Conservation (phyloP, 129 eudicot genomes). For the Ambrosia artemisiifolia region DNA sequence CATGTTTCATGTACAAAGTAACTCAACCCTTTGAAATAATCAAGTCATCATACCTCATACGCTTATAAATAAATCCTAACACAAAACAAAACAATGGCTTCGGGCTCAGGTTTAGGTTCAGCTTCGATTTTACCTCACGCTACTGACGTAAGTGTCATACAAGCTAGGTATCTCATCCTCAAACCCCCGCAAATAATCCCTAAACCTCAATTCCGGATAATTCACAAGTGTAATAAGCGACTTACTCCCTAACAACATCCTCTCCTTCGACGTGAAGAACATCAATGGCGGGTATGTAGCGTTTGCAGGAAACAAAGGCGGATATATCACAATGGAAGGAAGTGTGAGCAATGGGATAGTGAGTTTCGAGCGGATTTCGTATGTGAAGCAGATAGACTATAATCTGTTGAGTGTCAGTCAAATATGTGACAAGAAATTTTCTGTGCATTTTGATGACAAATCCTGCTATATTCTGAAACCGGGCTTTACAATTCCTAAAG, state of each 20-base stretch:
- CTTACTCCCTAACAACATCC: slow-evolving; percentile 15
- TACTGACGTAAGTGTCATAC: slow-evolving; percentile 25
- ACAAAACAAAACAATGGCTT: not conserved
- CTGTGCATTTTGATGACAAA: too few species aligned
- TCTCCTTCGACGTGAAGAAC: slow-evolving; percentile 34
- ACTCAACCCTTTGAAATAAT: not conserved
- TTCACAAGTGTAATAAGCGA: slow-evolving; percentile 26
- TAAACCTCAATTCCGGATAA: slow-evolving; percentile 30
- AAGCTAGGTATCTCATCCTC: slow-evolving; percentile 32
- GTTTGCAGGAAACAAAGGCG: too few species aligned
- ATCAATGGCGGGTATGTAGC: too few species aligned
- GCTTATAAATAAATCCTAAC: not conserved
- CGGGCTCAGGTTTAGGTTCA: not conserved
- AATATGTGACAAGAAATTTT: too few species aligned
- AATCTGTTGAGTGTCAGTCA: too few species aligned
- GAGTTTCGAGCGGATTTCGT: too few species aligned
- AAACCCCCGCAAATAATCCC: slow-evolving; percentile 20
- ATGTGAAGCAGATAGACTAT: too few species aligned
- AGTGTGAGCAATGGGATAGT: too few species aligned
- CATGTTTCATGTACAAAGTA: not conserved
- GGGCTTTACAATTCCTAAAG: too few species aligned
- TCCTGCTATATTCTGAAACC: too few species aligned
- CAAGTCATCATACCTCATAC: not conserved
- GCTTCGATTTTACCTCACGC: slow-evolving; percentile 14
- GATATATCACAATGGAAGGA: too few species aligned